Evolutionary conservation across 352 stramenopile genomes (phyloP), one percentile per base, ranked within the genome.

Genomic region (Pythium volutum): DNA sequence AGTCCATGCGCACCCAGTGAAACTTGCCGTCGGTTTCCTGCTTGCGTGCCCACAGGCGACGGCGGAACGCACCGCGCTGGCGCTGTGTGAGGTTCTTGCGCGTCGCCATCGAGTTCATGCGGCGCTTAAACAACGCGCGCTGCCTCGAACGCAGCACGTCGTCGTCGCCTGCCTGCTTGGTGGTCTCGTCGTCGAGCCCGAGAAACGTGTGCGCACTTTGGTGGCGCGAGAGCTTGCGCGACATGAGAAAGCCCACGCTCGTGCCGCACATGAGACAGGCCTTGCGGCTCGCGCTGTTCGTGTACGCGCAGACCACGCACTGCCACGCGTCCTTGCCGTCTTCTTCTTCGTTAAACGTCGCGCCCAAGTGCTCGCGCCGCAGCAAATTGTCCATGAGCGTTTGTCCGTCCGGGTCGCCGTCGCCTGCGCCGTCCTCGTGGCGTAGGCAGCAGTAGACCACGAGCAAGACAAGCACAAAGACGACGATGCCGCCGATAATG

Each of bases 241-340:
- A 67, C 46, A 69, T 65, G 26, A 75, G 51, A 43, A 70, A 76
- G 18, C 47, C 51, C 3, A 71, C 52, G 68, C 58, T 74, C 41
- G 81, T 87, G 67, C 77, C 81, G 54, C 81, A 90, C 79, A 90
- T 88, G 55, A 90, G 66, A 47, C 81, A 90, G 22, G 59, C 65
- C 26, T 70, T 81, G 50, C 69, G 69, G 16, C 50, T 62, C 20
- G 66, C 25, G 26, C 51, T 62, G 66, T 90, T 90, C 14, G 72
- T 74, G 63, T 87, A 73, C 27, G 77, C 79, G 39, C 81, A 90
- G 23, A 90, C 77, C 34, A 90, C 70, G 74, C 81, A 90, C 63
- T 88, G 77, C 81, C 81, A 90, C 27, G 72, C 68, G 33, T 77
- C 68, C 22, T 73, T 64, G 38, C 73, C 73, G n/a, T 82, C 79